phyloP scores from a whole-genome alignment of 768 basidiomycete species.

The Lentinula aciculospora region DNA sequence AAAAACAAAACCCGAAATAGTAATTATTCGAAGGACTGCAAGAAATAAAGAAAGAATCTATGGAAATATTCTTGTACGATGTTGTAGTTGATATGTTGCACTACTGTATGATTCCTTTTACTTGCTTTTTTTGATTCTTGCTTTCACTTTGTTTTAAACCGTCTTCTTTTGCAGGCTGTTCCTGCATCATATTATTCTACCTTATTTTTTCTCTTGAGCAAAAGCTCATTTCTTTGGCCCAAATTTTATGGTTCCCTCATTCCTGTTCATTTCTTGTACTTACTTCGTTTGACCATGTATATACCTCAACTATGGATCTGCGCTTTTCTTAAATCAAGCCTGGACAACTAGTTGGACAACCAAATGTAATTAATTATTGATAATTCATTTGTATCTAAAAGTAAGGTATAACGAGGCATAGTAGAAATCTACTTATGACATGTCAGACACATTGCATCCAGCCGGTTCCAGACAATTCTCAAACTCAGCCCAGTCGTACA shows the following conservation, averaged over 20 bases:
- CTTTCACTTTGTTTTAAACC: neutral
- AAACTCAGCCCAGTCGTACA: conserved; percentile 18
- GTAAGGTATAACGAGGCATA: neutral
- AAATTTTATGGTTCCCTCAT: neutral
- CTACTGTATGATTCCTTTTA: conserved; percentile 5
- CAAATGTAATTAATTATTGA: neutral
- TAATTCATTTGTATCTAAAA: neutral
- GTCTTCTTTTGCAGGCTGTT: neutral
- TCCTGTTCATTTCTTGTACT: neutral
- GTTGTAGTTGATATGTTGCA: conserved; percentile 6
- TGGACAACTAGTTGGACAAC: too few relatives aligned
- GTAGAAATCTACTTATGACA: neutral
- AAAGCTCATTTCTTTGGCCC: neutral
- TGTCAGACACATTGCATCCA: conserved; percentile 4
- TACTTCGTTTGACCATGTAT: neutral
- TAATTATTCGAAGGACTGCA: neutral
- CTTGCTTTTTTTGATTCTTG: neutral
- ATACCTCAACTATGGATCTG: neutral
- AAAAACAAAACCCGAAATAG: neutral
- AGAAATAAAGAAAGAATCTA: neutral
- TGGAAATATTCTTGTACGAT: conserved; percentile 1
- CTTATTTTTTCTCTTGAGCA: neutral
- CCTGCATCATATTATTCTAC: neutral
- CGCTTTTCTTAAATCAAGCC: neutral
- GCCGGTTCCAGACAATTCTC: conserved; percentile 11